phyloP scores from a whole-genome alignment of 495 filamentous ascomycete genomes.

The Neurospora sp. region DNA sequence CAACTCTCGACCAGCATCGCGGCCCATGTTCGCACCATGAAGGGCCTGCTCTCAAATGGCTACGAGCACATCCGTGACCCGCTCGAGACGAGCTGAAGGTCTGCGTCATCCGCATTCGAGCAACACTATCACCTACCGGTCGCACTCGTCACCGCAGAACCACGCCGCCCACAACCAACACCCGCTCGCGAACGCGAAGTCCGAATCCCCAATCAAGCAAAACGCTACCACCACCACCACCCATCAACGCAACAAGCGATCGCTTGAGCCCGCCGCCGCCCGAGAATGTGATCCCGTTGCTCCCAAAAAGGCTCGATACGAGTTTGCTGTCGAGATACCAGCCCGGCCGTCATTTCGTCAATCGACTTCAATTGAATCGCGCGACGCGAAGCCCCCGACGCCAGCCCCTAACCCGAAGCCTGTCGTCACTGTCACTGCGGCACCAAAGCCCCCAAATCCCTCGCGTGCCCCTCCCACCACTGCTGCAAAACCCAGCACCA shows the following conservation, averaged over 20 bases:
- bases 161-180: slow-evolving; percentile 8
- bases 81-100: slow-evolving; percentile 27
- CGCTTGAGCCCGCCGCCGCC: slow-evolving; percentile 6
- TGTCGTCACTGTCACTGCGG: slow-evolving; percentile 20
- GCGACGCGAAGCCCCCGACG: slow-evolving; percentile 21
- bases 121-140: slow-evolving; percentile 1
- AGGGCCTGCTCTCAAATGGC: slow-evolving; percentile 15
- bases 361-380: slow-evolving; percentile 13
- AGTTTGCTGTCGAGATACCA: slow-evolving; percentile 32
- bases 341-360: slow-evolving; percentile 20
- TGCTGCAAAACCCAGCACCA: slow-evolving; percentile 1
- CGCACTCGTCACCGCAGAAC: slow-evolving; percentile 4
- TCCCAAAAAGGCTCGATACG: slow-evolving; percentile 15
- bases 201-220: slow-evolving; percentile 4
- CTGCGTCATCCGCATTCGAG: slow-evolving; percentile 14
- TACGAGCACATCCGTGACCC: slow-evolving; percentile 26
- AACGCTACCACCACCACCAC: slow-evolving; percentile 2
- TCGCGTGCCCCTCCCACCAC: slow-evolving; percentile 6
- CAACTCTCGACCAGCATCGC: background rate
- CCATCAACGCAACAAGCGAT: slow-evolving; percentile 16
- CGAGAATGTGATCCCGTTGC: slow-evolving; percentile 9
- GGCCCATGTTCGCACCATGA: slow-evolving; percentile 9
- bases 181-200: slow-evolving; percentile 8
- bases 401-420: slow-evolving; percentile 19
- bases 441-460: slow-evolving; percentile 19